A percentile compares a stretch with the other conserved stretches of the same genome.
Evolutionary conservation across 441 rosid species (phyloP).

Genomic region (Rhodomyrtus psidioides): DNA sequence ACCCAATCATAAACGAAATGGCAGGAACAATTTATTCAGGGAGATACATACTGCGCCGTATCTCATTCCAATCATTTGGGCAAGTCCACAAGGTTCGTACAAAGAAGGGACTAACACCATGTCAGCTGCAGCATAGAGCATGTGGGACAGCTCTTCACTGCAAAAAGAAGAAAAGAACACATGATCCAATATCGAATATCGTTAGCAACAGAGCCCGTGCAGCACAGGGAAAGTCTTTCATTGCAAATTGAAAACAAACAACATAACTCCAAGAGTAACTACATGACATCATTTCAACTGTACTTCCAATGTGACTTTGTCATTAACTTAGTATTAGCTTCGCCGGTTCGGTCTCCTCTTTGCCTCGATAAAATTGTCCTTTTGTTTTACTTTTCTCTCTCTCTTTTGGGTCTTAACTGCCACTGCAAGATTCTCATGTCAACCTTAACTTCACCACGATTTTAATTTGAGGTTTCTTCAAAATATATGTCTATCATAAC

Average conservation of each 20-base stretch:
- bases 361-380: not conserved
- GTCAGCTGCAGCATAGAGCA: constrained; percentile 64
- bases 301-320: not conserved
- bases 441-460: not conserved
- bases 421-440: not conserved
- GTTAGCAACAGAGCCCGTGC: not conserved
- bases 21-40: not conserved
- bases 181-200: not conserved
- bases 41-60: constrained; percentile 42
- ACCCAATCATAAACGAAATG: not conserved
- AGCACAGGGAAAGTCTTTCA: not conserved
- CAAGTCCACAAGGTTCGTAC: constrained; percentile 58
- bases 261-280: not conserved
- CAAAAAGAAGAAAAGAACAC: not conserved
- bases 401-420: not conserved
- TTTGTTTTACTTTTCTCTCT: not conserved
- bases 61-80: constrained; percentile 60
- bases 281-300: not conserved
- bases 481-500: not conserved
- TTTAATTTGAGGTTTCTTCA: not conserved
- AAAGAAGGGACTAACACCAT: constrained; percentile 53
- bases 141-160: constrained; percentile 57
- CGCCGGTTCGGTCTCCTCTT: not conserved
- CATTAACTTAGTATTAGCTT: not conserved
- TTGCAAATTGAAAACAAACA: not conserved